phyloP scores from a whole-genome alignment of 2,329 filamentous ascomycete species.

The Sordariomycetes sp. region DNA sequence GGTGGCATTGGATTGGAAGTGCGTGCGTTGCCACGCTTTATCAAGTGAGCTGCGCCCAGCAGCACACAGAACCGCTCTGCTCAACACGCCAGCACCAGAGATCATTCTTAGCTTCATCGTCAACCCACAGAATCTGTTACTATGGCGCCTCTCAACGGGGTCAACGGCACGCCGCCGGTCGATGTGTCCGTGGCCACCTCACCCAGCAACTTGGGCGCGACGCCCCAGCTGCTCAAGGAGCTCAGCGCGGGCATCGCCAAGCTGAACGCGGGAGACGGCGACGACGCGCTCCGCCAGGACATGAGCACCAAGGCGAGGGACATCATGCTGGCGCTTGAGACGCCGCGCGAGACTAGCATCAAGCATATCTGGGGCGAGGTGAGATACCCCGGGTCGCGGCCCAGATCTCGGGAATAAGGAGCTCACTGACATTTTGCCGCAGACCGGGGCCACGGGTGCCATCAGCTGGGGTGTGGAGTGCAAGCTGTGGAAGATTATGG shows the following conservation, averaged over 20 bases:
- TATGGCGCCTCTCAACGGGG: no score
- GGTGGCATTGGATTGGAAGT: no score
- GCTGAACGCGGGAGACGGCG: slow-evolving; percentile 1
- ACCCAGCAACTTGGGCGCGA: slow-evolving; percentile 8
- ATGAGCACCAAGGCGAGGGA: slow-evolving; percentile 20
- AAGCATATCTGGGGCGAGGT: slow-evolving; percentile 31
- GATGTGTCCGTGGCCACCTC: slow-evolving; percentile 9
- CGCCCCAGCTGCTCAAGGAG: slow-evolving; percentile 6
- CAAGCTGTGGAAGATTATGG: slow-evolving; percentile 23
- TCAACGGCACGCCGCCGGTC: no score
- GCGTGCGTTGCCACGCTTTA: no score
- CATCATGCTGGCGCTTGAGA: slow-evolving; percentile 21
- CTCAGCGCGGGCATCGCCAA: slow-evolving; percentile 2
- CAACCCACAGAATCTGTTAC: no score
- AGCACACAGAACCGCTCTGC: no score
- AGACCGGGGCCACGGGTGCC: slow-evolving; percentile 11
- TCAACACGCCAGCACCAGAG: no score
- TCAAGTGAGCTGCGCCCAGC: no score
- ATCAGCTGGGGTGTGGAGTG: slow-evolving; percentile 18
- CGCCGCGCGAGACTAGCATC: slow-evolving; percentile 32
- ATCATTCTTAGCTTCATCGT: no score
- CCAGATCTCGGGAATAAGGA: no score
- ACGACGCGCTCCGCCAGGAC: slow-evolving; percentile 12
- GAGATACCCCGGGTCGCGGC: slow-evolving; percentile 1
- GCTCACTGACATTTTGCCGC: neutral